Evolutionary conservation across 495 filamentous ascomycete species (phyloP), one percentile per base, ranked within the genome.

Genomic region (Neurospora sp.): DNA sequence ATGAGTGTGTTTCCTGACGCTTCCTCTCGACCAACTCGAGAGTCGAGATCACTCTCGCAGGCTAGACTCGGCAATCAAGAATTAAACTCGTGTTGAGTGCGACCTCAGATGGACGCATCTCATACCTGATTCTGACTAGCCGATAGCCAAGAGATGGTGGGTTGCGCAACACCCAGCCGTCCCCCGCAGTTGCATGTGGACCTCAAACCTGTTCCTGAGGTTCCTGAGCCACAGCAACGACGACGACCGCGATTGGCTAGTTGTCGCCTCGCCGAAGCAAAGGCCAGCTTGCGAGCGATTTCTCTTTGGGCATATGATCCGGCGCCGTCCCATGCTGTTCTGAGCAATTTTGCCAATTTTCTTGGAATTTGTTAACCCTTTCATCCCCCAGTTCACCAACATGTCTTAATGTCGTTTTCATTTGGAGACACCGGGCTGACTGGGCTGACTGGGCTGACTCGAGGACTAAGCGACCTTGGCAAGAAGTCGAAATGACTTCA

Each of bases 221-320:
- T 62, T 62, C 54, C 54, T 34, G 54, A 62, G 28, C 54, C 11
- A 62, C 13, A 31, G 13, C 24, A 17, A 31, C 54, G 28, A 34
- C 45, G 45, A 28, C 13, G 54, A 59, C 5, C 4, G 24, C 24
- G 11, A 59, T 66, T 66, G 54, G 54, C 28, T n/a, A 19, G 36
- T 62, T 39, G 40, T 62, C 40, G 43, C 28, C 34, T 72, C 71
- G 45, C 71, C 71, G 48, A 72, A 54, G 71, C 34, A 72, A 34
- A 69, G 62, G 48, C 7, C n/a, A 66, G 54, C 54, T 31, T 62
- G 54, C 28, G 24, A 31, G 54, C 24, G 24, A 7, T 34, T 17
- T 34, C 28, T 62, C 28, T 19, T 66, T 36, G 34, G 54, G 54
- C 54, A 66, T 66, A 66, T 66, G 54, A 66, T 34, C 28, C 37